Evolutionary conservation across 192 early-diverging fungal genomes (phyloP).

Genomic region (Phlyctochytrium arcticum): DNA sequence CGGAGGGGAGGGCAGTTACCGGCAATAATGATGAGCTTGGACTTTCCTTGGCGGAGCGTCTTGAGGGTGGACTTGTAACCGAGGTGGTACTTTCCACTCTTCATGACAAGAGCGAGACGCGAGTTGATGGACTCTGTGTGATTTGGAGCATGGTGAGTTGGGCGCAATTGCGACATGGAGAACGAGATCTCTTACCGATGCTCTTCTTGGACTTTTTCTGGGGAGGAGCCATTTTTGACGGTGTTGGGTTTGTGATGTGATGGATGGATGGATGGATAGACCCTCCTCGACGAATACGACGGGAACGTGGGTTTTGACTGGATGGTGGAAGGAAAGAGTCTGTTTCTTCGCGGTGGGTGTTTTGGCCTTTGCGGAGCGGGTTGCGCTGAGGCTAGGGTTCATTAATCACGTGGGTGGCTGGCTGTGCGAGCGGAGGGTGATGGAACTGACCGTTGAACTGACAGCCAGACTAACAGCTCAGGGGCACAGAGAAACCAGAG

Average conservation of each 20-base stretch:
- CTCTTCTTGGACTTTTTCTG: conserved; percentile 78
- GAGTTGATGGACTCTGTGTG: conserved; percentile 93
- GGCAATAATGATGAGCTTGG: conserved; percentile 98
- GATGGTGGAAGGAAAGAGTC: too few species aligned
- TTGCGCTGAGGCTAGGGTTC: too few species aligned
- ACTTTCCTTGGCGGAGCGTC: conserved; percentile 93
- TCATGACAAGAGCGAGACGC: conserved; percentile 97
- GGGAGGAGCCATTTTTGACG: conserved; percentile 44
- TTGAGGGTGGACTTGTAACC: conserved; percentile 99
- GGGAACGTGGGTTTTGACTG: too few species aligned
- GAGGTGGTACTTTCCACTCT: conserved; percentile 96
- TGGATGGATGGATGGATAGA: background rate
- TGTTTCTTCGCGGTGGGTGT: too few species aligned
- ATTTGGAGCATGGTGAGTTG: background rate
- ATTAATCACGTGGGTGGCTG: too few species aligned
- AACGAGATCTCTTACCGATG: conserved; percentile 4
- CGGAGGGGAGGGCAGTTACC: conserved; percentile 99
- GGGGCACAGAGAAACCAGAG: too few species aligned
- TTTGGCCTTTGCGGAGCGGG: too few species aligned
- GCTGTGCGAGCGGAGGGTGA: too few species aligned
- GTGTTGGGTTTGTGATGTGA: background rate
- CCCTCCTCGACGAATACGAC: background rate
- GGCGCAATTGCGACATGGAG: background rate
- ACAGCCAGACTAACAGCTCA: too few species aligned
- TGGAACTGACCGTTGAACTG: too few species aligned